These are phyloP conservation scores for Auriscalpium microsporum DNA, from an alignment of 768 basidiomycete species.

Conservation along the genomic window DNA sequence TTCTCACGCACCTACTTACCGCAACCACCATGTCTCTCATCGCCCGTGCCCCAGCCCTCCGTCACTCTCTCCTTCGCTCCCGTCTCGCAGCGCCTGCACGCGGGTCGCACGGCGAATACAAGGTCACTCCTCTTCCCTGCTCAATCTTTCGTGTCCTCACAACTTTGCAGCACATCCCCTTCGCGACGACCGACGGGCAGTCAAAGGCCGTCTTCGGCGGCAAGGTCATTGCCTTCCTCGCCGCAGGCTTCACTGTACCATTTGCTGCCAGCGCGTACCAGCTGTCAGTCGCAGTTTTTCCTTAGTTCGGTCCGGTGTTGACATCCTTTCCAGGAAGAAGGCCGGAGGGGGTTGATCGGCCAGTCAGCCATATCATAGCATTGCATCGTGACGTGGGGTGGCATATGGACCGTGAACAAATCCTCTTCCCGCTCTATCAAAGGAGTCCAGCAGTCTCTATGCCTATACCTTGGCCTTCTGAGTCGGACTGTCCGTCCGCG, in stretches of 20 bases:
- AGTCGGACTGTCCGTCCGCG: neutral
- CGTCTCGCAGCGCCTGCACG: constrained; percentile 9
- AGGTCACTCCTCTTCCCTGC: neutral
- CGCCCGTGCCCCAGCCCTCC: constrained; percentile 10
- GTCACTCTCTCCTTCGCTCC: constrained; percentile 8
- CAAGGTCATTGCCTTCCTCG: constrained; percentile 11
- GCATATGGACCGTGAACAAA: too few relatives aligned
- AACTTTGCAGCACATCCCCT: constrained; percentile 11
- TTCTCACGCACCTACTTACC: neutral
- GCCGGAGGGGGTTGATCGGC: neutral
- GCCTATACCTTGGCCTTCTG: neutral
- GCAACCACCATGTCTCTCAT: constrained; percentile 13
- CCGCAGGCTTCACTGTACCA: constrained; percentile 13
- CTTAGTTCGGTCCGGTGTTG: neutral
- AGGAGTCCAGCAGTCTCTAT: neutral
- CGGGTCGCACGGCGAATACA: constrained; percentile 12
- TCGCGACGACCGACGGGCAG: constrained; percentile 3
- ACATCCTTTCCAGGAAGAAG: neutral
- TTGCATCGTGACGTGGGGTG: too few relatives aligned
- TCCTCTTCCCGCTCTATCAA: too few relatives aligned
- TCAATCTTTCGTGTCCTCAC: neutral
- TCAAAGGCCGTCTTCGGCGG: constrained; percentile 7
- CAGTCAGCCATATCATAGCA: too few relatives aligned
- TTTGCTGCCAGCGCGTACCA: constrained; percentile 16
- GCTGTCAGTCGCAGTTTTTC: constrained; percentile 15